phyloP scores from a whole-genome alignment of 768 basidiomycete genomes.

The Phaeotremella fagi region DNA sequence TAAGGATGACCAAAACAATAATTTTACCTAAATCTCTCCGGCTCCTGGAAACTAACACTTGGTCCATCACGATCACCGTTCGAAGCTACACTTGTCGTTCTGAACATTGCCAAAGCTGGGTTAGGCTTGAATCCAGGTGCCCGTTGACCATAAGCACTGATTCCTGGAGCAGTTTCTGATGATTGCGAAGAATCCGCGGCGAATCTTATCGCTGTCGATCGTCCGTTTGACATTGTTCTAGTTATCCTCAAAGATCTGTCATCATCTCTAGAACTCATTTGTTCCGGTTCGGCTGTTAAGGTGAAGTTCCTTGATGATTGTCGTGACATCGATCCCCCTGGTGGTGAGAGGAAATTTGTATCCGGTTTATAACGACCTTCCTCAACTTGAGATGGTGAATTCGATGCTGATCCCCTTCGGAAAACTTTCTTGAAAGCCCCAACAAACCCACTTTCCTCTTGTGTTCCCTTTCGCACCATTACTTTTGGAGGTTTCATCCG shows the following conservation, averaged over 20 bases:
- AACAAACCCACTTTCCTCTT: not conserved
- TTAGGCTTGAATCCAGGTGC: conserved; percentile 34
- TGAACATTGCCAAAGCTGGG: conserved; percentile 33
- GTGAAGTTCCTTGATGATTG: not conserved
- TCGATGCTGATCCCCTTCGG: not conserved
- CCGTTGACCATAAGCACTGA: conserved; percentile 28
- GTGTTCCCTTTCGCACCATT: not conserved
- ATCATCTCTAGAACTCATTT: conserved; percentile 1
- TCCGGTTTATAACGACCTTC: conserved; percentile 9
- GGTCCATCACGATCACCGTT: conserved; percentile 8
- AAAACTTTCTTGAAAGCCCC: not conserved
- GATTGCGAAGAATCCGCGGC: conserved; percentile 29
- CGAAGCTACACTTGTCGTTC: conserved; percentile 14
- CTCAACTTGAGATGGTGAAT: conserved; percentile 1
- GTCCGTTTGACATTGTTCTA: conserved; percentile 13
- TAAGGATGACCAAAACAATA: too few species aligned
- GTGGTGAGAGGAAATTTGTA: conserved; percentile 5
- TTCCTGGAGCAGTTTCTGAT: conserved; percentile 38
- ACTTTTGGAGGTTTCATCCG: not conserved
- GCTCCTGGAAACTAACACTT: conserved; percentile 24
- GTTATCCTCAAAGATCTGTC: conserved; percentile 10
- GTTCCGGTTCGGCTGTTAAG: not conserved
- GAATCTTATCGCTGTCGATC: conserved; percentile 35
- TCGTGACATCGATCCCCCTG: not conserved
- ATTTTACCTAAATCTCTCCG: conserved; percentile 5